Percentiles rank a stretch among this genome's conserved stretches.
phyloP scores from a whole-genome alignment of 2,329 filamentous ascomycete species.

The Neonectria neomacrospora region DNA sequence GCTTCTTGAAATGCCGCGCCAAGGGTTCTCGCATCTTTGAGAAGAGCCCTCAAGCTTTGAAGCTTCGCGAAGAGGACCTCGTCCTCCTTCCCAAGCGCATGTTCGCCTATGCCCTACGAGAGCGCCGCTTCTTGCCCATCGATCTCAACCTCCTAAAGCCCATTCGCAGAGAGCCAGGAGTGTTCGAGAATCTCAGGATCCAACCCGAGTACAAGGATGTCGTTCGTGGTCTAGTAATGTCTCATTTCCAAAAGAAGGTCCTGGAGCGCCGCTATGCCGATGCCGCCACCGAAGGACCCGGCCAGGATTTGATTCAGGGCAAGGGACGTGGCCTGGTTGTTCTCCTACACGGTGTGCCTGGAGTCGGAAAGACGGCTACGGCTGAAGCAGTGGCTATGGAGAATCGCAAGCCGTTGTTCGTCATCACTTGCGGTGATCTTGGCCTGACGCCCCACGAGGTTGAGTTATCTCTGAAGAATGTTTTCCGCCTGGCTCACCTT shows the following conservation, averaged over 20 bases:
- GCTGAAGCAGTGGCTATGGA: slow-evolving; percentile 56
- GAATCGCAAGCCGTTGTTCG: slow-evolving; percentile 57
- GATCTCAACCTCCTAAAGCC: slow-evolving; percentile 50
- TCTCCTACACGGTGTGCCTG: slow-evolving; percentile 59
- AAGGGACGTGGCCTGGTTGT: slow-evolving; percentile 59
- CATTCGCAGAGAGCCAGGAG: slow-evolving; percentile 49
- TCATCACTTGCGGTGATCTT: slow-evolving; percentile 62
- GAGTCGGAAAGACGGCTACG: slow-evolving; percentile 61
- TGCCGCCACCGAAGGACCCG: slow-evolving; percentile 40
- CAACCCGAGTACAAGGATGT: slow-evolving; percentile 55
- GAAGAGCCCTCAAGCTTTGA: slow-evolving; percentile 45
- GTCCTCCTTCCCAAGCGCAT: slow-evolving; percentile 55
- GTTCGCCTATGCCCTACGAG: slow-evolving; percentile 55
- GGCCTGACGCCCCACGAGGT: slow-evolving; percentile 55
- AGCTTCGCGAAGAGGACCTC: slow-evolving; percentile 44
- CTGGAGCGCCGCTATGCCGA: slow-evolving; percentile 50
- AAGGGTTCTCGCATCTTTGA: slow-evolving; percentile 51
- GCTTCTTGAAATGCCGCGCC: slow-evolving; percentile 49
- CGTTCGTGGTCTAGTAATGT: slow-evolving; percentile 53
- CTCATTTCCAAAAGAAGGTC: slow-evolving; percentile 54
- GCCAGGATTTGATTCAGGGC: slow-evolving; percentile 57
- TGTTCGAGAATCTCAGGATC: slow-evolving; percentile 55
- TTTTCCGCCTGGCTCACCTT: slow-evolving; percentile 55
- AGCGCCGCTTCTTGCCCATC: slow-evolving; percentile 53
- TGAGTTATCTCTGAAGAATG: slow-evolving; percentile 53